phyloP scores from a whole-genome alignment of 768 basidiomycete genomes.

The Mycena metata region DNA sequence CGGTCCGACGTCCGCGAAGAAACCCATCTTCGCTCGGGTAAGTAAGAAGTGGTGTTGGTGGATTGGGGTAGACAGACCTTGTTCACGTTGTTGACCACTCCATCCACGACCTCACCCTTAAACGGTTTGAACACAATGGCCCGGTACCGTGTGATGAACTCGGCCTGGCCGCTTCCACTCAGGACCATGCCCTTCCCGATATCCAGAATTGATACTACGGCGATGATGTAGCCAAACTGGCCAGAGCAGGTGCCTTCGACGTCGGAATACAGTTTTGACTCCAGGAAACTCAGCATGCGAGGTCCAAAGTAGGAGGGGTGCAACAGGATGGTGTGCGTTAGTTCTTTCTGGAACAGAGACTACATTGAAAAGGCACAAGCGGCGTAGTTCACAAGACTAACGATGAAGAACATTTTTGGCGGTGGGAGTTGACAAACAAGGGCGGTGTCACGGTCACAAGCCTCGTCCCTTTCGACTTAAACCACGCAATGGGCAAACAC shows the following conservation, averaged over 20 bases:
- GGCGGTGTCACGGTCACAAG: constrained; percentile 4
- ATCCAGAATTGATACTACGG: constrained; percentile 90
- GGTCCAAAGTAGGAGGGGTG: constrained; percentile 99
- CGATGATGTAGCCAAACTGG: constrained; percentile 94
- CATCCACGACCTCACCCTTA: constrained; percentile 98
- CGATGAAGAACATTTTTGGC: constrained; percentile 77
- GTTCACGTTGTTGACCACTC: constrained; percentile 94
- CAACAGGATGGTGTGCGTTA: constrained; percentile 96
- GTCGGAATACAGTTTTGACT: constrained; percentile 93
- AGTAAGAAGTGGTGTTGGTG: not conserved
- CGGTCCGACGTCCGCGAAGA: constrained; percentile 97
- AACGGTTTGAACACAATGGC: constrained; percentile 99
- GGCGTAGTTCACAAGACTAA: constrained; percentile 51
- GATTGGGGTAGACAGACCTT: constrained; percentile 77
- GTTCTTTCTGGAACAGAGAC: constrained; percentile 78
- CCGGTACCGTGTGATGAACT: constrained; percentile 93
- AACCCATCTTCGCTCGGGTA: constrained; percentile 86
- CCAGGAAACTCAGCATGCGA: constrained; percentile 92
- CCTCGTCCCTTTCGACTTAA: not conserved
- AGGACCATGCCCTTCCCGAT: constrained; percentile 95
- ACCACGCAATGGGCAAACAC: constrained; percentile 54
- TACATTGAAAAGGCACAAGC: constrained; percentile 25
- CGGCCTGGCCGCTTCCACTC: constrained; percentile 93
- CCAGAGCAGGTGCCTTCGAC: constrained; percentile 99
- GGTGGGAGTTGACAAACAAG: not conserved